Conservation (phyloP, 2,329 filamentous ascomycete species). For the Cytospora piceae region DNA sequence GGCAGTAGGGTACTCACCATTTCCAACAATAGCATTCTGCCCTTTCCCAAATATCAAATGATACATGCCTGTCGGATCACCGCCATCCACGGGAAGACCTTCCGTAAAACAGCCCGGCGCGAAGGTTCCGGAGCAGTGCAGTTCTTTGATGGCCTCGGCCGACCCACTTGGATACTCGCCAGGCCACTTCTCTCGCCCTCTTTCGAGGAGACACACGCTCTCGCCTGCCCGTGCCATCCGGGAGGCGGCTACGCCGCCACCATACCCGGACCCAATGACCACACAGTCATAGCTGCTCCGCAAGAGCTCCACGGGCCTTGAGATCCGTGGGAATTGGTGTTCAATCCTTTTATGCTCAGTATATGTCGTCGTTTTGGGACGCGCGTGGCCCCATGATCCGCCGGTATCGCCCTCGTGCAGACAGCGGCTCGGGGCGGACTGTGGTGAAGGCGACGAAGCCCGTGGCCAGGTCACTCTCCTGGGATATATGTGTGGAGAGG, state of each 20-base stretch:
- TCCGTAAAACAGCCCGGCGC: conserved; percentile 45
- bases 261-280: conserved; percentile 71
- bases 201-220: conserved; percentile 66
- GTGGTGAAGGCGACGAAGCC: conserved; percentile 16
- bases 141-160: conserved; percentile 51
- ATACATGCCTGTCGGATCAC: conserved; percentile 64
- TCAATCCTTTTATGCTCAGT: conserved; percentile 34
- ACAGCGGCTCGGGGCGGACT: conserved; percentile 35
- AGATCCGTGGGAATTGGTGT: conserved; percentile 55
- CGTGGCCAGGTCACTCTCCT: conserved; percentile 23
- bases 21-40: conserved; percentile 64
- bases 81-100: conserved; percentile 49
- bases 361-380: conserved; percentile 37
- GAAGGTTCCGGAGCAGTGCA: conserved; percentile 61
- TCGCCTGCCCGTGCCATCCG: conserved; percentile 65
- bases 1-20: conserved; percentile 47
- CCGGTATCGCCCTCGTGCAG: conserved; percentile 41
- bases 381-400: conserved; percentile 40
- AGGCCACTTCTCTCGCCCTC: conserved; percentile 67
- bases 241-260: conserved; percentile 67
- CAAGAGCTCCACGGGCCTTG: conserved; percentile 60
- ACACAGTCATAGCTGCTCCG: conserved; percentile 64
- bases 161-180: conserved; percentile 63
- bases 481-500: conserved; percentile 8
- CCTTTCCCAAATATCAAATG: conserved; percentile 66